Evolutionary conservation across 805 yeast genomes (phyloP), one percentile per base, ranked within the genome.

Genomic region (Metschnikowia koreensis): DNA sequence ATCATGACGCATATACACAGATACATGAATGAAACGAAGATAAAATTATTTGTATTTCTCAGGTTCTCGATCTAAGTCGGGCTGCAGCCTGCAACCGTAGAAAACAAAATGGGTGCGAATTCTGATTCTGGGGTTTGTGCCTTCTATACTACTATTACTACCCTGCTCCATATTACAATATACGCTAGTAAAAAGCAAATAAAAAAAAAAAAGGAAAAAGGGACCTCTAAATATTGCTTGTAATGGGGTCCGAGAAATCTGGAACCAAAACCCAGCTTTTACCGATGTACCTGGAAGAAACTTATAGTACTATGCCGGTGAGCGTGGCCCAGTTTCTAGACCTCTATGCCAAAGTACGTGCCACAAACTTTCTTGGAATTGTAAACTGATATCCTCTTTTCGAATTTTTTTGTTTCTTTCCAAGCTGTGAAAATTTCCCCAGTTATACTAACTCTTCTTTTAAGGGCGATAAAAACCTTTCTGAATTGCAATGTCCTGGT

Each of bases 261-360:
- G 17, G 44, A 11, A 5, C 34, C 12, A 42, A 38, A 15, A 16
- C 29, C 40, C 47, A 36, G 6, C 41, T 46, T 6, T 50, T 50
- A 37, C 50, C 50, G 15, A 26, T 29, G 11, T 42, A 41, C 31
- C 47, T 38, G 50, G 47, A 42, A 15, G 44, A 34, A 12, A 10
- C 33, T 7, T 47, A 36, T 33, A 42, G 17, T 1, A 63, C 64
- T 12, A 56, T 70, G 28, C 56, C 62, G 7, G 46, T 66, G 38
- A 80, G 85, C 0, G 75, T 67, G 49, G 74, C 81, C 10, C 81
- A 81, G 53, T 83, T 82, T 51, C 62, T 81, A 34, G 86, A 82
- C 55, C 75, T 76, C 1, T 83, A 83, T 60, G 77, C 76, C 1
- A 67, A 69, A 55, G 73, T 70, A 65, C 38, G 72, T 60, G 22